Conservation (phyloP, 106 monocot species). For the Alisma plantagoaquatica region DNA sequence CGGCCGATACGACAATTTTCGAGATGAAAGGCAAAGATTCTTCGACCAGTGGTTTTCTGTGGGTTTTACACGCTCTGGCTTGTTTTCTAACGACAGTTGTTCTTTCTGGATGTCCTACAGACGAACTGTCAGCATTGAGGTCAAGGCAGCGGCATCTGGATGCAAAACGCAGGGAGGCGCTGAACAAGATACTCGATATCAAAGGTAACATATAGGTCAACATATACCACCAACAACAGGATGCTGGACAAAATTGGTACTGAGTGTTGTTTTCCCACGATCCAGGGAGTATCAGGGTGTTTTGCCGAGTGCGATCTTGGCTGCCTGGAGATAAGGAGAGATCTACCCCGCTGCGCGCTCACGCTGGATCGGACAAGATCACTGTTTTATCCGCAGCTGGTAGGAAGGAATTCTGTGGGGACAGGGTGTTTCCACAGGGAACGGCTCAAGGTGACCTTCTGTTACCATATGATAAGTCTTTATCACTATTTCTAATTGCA, state of each 20-base stretch:
- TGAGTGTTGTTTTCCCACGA: too few species aligned
- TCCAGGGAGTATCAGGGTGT: constrained; percentile 87
- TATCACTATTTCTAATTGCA: neutral
- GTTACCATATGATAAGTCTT: neutral
- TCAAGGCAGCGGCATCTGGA: constrained; percentile 36
- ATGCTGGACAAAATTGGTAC: neutral
- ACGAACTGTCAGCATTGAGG: constrained; percentile 32
- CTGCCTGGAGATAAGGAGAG: constrained; percentile 3
- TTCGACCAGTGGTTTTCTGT: neutral
- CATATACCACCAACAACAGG: neutral
- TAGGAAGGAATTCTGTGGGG: constrained; percentile 56
- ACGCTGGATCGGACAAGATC: constrained; percentile 33
- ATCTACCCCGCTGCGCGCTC: constrained; percentile 9
- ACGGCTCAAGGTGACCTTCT: constrained; percentile 46
- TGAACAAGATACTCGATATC: constrained; percentile 63
- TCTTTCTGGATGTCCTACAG: constrained; percentile 15
- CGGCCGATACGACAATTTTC: constrained; percentile 13
- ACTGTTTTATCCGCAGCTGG: constrained; percentile 26
- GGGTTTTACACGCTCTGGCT: neutral
- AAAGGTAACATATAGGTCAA: constrained; percentile 32
- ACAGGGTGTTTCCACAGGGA: constrained; percentile 43
- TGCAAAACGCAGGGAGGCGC: constrained; percentile 37
- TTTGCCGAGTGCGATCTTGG: constrained; percentile 39
- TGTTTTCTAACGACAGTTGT: constrained; percentile 1
- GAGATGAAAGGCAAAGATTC: constrained; percentile 32